Percentiles rank a stretch among this genome's conserved stretches.
Conservation (phyloP, 1,284 basidiomycete species). For the Lignosus rhinocerotis region DNA sequence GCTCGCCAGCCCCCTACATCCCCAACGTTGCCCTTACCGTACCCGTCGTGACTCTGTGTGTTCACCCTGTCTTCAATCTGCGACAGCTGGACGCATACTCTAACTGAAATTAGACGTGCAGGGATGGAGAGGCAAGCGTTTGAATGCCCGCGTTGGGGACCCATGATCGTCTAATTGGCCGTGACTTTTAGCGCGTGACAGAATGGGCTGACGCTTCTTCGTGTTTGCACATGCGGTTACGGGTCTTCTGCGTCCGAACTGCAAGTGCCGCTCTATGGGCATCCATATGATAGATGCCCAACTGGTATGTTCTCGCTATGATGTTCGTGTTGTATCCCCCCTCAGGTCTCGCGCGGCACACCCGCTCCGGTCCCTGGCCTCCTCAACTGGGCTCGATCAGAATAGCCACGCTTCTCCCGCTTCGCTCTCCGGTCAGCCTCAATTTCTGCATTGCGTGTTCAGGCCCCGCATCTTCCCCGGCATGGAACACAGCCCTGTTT, state of each 20-base stretch:
- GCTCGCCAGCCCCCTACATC: no score
- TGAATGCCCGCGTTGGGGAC: no score
- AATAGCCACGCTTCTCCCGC: not conserved
- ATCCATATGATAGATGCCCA: not conserved
- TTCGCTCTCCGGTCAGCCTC: not conserved
- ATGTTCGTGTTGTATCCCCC: not conserved
- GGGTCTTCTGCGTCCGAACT: not conserved
- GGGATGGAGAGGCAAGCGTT: not conserved
- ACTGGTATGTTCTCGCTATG: not conserved
- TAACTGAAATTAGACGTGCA: not conserved
- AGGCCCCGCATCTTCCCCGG: not conserved
- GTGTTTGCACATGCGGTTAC: not conserved
- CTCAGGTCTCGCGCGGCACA: not conserved
- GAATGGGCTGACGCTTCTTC: not conserved
- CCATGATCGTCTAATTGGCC: no score
- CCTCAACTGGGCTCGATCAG: not conserved
- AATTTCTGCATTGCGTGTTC: not conserved
- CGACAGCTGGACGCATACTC: not conserved
- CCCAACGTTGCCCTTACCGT: no score
- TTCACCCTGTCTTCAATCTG: not conserved
- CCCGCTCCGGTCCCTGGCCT: not conserved
- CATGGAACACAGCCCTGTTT: not conserved
- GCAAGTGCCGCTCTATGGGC: not conserved
- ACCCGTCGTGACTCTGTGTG: no score
- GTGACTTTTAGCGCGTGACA: not conserved